Conservation (phyloP, 1,139 yeast genomes). For the Wickerhamomyces sp. region DNA sequence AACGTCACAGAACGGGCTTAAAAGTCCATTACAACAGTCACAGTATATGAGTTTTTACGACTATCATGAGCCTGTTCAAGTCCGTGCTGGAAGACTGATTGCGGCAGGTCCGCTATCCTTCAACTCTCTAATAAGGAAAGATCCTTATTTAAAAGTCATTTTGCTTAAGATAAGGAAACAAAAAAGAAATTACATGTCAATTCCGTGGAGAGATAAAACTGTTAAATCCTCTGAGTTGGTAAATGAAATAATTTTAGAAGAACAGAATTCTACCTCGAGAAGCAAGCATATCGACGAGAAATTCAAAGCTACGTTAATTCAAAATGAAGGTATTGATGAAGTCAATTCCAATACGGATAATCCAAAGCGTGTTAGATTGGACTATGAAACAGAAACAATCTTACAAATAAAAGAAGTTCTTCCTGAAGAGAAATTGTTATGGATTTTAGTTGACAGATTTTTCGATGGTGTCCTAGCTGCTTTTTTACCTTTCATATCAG, state of each 20-base stretch:
- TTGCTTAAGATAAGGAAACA: conserved; percentile 26
- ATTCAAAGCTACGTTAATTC: conserved; percentile 28
- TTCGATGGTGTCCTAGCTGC: conserved; percentile 40
- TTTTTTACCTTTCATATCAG: conserved; percentile 45
- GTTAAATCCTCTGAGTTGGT: conserved; percentile 21
- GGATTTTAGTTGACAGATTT: conserved; percentile 43
- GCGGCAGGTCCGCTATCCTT: conserved; percentile 27
- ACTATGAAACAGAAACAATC: conserved; percentile 23
- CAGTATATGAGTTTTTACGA: conserved; percentile 25
- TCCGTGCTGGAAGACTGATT: conserved; percentile 27
- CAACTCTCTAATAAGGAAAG: conserved; percentile 38
- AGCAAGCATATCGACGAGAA: conserved; percentile 20
- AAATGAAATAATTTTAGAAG: conserved; percentile 21
- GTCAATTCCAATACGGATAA: conserved; percentile 15
- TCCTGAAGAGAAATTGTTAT: conserved; percentile 40
- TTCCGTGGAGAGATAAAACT: conserved; percentile 24
- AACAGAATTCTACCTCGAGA: conserved; percentile 9
- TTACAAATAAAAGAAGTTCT: conserved; percentile 34
- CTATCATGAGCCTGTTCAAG: conserved; percentile 23
- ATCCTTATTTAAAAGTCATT: conserved; percentile 37
- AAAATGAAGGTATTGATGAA: conserved; percentile 33
- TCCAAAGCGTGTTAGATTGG: conserved; percentile 10
- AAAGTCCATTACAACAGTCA: conserved; percentile 1
- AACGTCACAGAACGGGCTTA: no score
- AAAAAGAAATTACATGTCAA: conserved; percentile 7